These are phyloP conservation scores for Fusarium concolor DNA, from an alignment of 2,329 filamentous ascomycete genomes.

Conservation along the genomic window DNA sequence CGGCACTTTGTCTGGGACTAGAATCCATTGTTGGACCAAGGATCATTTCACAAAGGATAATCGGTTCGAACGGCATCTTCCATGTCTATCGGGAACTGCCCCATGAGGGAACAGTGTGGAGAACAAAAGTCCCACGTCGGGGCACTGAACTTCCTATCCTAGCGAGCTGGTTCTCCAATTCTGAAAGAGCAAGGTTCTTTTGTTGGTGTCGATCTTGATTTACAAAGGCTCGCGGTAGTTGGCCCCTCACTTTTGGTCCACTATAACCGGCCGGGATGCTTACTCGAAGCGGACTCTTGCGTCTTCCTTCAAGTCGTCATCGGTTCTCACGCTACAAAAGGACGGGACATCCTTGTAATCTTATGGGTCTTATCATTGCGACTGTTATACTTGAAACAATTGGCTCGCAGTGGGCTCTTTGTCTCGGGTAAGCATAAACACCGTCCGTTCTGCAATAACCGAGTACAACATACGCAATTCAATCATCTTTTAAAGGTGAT, in stretches of 20 bases:
- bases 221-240: background rate
- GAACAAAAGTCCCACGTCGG: constrained; percentile 31
- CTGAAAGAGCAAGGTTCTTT: background rate
- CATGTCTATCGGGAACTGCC: constrained; percentile 6
- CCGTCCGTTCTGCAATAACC: background rate
- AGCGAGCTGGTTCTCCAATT: background rate
- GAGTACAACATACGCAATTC: background rate
- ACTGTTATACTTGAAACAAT: background rate
- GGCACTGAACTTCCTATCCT: constrained; percentile 1
- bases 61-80: constrained; percentile 30
- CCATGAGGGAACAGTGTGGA: constrained; percentile 23
- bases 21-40: background rate
- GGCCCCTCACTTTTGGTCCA: background rate
- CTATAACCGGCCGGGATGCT: background rate
- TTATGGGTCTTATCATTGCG: background rate
- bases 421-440: background rate
- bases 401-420: background rate
- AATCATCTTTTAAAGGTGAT: background rate
- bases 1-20: constrained; percentile 20
- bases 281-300: background rate
- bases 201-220: background rate
- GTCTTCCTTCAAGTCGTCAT: constrained; percentile 5
- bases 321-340: constrained; percentile 6
- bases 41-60: background rate
- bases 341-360: constrained; percentile 9